These are phyloP conservation scores for Rhodotorula sp. DNA, from an alignment of 1,284 basidiomycete genomes.

Conservation along the genomic window DNA sequence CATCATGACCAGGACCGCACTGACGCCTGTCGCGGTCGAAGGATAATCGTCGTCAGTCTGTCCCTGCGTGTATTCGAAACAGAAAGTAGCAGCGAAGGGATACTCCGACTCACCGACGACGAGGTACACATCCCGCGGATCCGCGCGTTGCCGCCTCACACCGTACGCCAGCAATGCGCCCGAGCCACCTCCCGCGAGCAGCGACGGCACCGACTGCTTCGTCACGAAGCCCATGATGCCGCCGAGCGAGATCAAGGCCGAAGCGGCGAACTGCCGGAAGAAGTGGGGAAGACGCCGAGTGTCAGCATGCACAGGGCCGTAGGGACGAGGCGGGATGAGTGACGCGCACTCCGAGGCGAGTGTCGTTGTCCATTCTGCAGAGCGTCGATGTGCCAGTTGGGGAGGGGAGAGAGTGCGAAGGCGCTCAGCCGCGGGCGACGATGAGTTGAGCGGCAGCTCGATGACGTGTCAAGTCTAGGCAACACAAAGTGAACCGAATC, in stretches of 20 bases:
- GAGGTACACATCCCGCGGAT: conserved; percentile 7
- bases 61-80: no score
- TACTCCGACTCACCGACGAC: conserved; percentile 12
- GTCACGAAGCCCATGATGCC: conserved; percentile 32
- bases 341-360: conserved; percentile 7
- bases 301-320: neutral
- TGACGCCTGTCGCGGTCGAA: conserved; percentile 14
- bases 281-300: neutral
- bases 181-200: conserved; percentile 22
- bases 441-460: no score
- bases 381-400: neutral
- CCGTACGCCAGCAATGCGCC: conserved; percentile 23
- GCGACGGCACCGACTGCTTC: conserved; percentile 14
- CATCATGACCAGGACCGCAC: conserved; percentile 8
- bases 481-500: no score
- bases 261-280: conserved; percentile 11
- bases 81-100: neutral
- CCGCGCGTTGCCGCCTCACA: conserved; percentile 1
- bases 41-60: no score
- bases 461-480: no score
- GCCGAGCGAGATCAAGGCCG: conserved; percentile 26
- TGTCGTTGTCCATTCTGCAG: conserved; percentile 5
- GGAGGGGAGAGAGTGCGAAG: neutral
- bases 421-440: neutral
- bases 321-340: neutral